Evolutionary conservation across 2,329 filamentous ascomycete species (phyloP).

Genomic region (Orbilia brochopaga): DNA sequence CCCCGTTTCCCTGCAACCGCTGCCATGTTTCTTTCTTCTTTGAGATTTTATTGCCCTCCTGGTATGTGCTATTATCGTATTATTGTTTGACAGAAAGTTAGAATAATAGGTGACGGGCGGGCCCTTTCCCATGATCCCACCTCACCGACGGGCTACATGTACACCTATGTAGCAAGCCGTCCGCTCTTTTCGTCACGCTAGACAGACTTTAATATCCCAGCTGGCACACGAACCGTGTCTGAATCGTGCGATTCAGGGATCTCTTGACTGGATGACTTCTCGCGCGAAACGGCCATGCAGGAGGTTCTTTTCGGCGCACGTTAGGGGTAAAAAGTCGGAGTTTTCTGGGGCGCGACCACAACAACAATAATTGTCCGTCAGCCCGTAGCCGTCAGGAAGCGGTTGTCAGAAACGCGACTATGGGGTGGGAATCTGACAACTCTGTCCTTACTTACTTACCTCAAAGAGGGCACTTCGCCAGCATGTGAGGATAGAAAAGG

Average conservation of each 20-base stretch:
- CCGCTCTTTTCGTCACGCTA: slow-evolving; percentile 33
- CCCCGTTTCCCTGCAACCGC: slow-evolving; percentile 45
- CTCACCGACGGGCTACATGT: slow-evolving; percentile 25
- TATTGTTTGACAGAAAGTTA: slow-evolving; percentile 30
- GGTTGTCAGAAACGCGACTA: slow-evolving; percentile 47
- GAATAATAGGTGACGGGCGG: slow-evolving; percentile 18
- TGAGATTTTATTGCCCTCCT: slow-evolving; percentile 15
- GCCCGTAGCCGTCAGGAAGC: slow-evolving; percentile 38
- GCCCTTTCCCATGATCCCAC: slow-evolving; percentile 46
- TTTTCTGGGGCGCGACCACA: slow-evolving; percentile 13
- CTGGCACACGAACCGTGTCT: slow-evolving; percentile 43
- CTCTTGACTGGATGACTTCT: slow-evolving; percentile 19
- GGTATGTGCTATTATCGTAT: slow-evolving; percentile 24
- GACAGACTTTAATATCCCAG: slow-evolving; percentile 38
- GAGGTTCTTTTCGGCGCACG: slow-evolving; percentile 1
- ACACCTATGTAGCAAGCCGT: slow-evolving; percentile 15
- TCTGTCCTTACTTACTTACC: slow-evolving; percentile 23
- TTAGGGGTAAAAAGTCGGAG: slow-evolving; percentile 23
- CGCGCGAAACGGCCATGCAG: slow-evolving; percentile 6
- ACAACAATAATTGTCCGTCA: slow-evolving; percentile 33
- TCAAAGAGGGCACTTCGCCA: slow-evolving; percentile 22
- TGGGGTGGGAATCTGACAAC: slow-evolving; percentile 43
- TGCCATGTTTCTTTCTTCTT: slow-evolving; percentile 41
- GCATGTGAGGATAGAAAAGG: slow-evolving; percentile 47
- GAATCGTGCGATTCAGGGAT: slow-evolving; percentile 45